Conservation (phyloP, 1,284 basidiomycete genomes). For the Veloboletus limbatus region DNA sequence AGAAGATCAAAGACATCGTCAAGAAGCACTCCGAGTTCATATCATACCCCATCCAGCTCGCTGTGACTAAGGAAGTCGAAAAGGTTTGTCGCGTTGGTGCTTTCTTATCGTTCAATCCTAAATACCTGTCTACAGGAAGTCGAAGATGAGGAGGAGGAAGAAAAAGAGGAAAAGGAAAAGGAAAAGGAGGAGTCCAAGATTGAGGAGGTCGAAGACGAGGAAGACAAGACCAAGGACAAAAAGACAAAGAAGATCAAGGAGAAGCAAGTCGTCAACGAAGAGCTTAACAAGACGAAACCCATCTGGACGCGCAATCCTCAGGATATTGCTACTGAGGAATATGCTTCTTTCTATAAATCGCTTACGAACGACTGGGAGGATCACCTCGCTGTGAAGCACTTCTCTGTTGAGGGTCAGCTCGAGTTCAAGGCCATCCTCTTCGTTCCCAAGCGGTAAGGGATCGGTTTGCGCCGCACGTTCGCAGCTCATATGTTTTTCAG, state of each 20-base stretch:
- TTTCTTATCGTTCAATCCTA: constrained; percentile 2
- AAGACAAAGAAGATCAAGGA: constrained; percentile 99
- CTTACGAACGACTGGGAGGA: constrained; percentile 99
- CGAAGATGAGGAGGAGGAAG: constrained; percentile 74
- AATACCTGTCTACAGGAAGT: constrained; percentile 61
- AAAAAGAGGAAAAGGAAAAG: constrained; percentile 63
- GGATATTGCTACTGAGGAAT: constrained; percentile 93
- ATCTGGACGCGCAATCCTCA: constrained; percentile 98
- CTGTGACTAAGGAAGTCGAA: constrained; percentile 99
- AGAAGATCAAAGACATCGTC: constrained; percentile 98
- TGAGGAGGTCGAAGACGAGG: constrained; percentile 80
- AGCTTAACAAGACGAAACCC: constrained; percentile 99
- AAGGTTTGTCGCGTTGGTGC: constrained; percentile 54
- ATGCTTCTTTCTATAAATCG: constrained; percentile 98
- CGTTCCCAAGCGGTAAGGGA: constrained; percentile 86
- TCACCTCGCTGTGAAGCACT: constrained; percentile 99
- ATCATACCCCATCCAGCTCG: constrained; percentile 99
- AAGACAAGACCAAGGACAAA: constrained; percentile 86
- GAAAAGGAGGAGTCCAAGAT: constrained; percentile 71
- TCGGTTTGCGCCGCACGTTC: not conserved
- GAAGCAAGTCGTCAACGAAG: constrained; percentile 87
- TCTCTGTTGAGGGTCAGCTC: constrained; percentile 99
- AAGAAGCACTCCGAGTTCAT: constrained; percentile 99
- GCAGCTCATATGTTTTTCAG: constrained; percentile 39
- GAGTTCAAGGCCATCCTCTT: constrained; percentile 99